These are phyloP conservation scores for Phytophthora vignae DNA, from an alignment of 352 stramenopile species.

Conservation along the genomic window DNA sequence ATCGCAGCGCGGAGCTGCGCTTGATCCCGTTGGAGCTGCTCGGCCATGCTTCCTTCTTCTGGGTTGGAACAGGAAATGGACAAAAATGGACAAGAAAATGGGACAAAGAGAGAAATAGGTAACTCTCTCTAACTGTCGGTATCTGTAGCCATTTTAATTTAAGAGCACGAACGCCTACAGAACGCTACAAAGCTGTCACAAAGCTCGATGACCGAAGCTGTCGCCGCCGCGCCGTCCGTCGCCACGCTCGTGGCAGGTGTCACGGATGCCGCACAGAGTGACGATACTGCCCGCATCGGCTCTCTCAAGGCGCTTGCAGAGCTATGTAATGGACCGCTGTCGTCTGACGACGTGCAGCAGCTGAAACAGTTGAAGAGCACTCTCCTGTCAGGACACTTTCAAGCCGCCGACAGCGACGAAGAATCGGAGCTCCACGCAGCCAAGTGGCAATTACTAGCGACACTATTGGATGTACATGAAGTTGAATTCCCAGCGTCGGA, in stretches of 20 bases:
- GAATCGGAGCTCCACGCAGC: conserved; percentile 32
- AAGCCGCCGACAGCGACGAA: conserved; percentile 30
- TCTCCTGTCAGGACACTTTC: conserved; percentile 24
- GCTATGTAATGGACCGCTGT: neutral
- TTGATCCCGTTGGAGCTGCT: conserved; percentile 44
- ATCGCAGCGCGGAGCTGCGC: conserved; percentile 50
- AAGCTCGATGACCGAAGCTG: neutral
- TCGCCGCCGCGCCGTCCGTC: conserved; percentile 15
- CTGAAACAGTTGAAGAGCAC: conserved; percentile 30
- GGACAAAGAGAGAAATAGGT: too few species aligned
- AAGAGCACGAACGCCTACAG: too few species aligned
- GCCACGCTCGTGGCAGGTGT: conserved; percentile 28
- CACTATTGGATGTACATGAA: conserved; percentile 4
- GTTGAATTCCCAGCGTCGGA: conserved; percentile 10
- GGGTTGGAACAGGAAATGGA: neutral
- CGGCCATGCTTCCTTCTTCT: conserved; percentile 39
- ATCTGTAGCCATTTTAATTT: too few species aligned
- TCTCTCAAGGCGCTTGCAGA: conserved; percentile 18
- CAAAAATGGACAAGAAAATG: too few species aligned
- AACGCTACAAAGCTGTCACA: too few species aligned
- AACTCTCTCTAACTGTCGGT: neutral
- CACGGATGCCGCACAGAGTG: conserved; percentile 8
- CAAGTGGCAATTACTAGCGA: conserved; percentile 39
- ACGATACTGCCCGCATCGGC: conserved; percentile 17
- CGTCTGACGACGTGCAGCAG: conserved; percentile 19